Evolutionary conservation across 2,329 filamentous ascomycete genomes (phyloP).

Genomic region (Pleomassaria siparia): DNA sequence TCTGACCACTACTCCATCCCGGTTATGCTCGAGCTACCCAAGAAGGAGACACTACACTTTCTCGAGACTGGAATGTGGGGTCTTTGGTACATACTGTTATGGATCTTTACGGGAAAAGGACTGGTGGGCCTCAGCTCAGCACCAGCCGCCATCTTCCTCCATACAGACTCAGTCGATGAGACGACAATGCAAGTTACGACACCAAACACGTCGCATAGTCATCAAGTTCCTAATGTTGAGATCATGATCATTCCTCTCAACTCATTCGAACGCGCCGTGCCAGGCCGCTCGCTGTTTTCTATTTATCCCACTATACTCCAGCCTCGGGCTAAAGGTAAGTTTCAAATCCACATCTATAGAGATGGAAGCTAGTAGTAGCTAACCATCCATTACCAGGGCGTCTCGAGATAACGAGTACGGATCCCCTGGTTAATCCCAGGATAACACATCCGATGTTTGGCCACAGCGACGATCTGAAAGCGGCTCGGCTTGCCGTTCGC

Average conservation of each 20-base stretch:
- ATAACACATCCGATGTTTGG: slow-evolving; percentile 15
- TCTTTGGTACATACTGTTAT: slow-evolving; percentile 14
- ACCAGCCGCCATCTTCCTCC: slow-evolving; percentile 11
- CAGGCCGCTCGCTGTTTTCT: slow-evolving; percentile 14
- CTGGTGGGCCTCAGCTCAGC: slow-evolving; percentile 10
- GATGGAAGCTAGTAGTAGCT: slow-evolving; percentile 4
- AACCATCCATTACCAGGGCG: slow-evolving; percentile 7
- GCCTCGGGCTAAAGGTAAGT: slow-evolving; percentile 12
- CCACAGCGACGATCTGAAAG: slow-evolving; percentile 12
- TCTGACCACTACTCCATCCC: slow-evolving; percentile 16
- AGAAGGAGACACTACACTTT: slow-evolving; percentile 11
- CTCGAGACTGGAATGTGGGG: slow-evolving; percentile 14
- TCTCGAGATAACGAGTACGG: slow-evolving; percentile 12
- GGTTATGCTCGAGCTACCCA: slow-evolving; percentile 15
- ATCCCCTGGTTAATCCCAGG: slow-evolving; percentile 13
- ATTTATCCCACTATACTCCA: slow-evolving; percentile 15
- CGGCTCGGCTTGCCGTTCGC: slow-evolving; percentile 11
- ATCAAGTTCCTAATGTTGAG: slow-evolving; percentile 9
- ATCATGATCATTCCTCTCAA: slow-evolving; percentile 14
- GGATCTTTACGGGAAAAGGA: slow-evolving; percentile 15
- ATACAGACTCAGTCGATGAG: slow-evolving; percentile 11
- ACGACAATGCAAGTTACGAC: slow-evolving; percentile 9
- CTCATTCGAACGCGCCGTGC: slow-evolving; percentile 12
- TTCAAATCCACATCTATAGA: slow-evolving; percentile 3
- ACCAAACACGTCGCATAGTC: slow-evolving; percentile 1